Evolutionary conservation across 768 basidiomycete genomes (phyloP).

Genomic region (Mycena sanguinolenta): DNA sequence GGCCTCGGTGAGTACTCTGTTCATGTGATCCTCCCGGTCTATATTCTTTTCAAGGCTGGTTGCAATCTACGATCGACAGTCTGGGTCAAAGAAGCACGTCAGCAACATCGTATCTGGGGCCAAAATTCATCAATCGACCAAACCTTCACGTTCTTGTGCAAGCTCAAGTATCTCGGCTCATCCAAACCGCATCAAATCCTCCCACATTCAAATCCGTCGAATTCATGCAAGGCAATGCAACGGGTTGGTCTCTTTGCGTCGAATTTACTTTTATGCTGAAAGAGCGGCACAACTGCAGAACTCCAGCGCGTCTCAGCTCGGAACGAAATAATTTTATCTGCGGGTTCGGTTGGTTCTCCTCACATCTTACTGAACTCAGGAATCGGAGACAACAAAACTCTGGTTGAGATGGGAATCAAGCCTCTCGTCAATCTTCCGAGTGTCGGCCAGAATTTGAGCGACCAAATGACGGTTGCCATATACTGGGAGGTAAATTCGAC

Average conservation of each 20-base stretch:
- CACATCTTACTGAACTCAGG: conserved; percentile 20
- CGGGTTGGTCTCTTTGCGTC: neutral
- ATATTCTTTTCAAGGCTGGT: conserved; percentile 32
- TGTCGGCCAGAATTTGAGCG: conserved; percentile 16
- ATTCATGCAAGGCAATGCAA: neutral
- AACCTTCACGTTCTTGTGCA: conserved; percentile 24
- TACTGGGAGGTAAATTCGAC: conserved; percentile 23
- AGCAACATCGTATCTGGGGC: conserved; percentile 20
- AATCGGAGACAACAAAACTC: conserved; percentile 3
- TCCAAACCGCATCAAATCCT: neutral
- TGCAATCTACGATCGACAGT: conserved; percentile 36
- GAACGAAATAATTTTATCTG: conserved; percentile 23
- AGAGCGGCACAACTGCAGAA: neutral
- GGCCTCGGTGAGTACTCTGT: neutral
- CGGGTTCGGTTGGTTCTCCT: conserved; percentile 14
- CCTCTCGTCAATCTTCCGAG: conserved; percentile 13
- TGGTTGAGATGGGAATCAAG: conserved; percentile 1
- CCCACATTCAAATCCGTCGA: conserved; percentile 7
- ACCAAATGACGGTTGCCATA: conserved; percentile 5
- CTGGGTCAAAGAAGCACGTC: conserved; percentile 44
- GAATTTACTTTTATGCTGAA: neutral
- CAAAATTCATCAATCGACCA: conserved; percentile 14
- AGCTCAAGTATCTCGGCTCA: conserved; percentile 11
- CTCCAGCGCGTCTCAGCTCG: conserved; percentile 1
- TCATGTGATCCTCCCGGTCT: neutral